Conservation (phyloP, 371 early-diverging fungal species). For the Massospora cicadina region DNA sequence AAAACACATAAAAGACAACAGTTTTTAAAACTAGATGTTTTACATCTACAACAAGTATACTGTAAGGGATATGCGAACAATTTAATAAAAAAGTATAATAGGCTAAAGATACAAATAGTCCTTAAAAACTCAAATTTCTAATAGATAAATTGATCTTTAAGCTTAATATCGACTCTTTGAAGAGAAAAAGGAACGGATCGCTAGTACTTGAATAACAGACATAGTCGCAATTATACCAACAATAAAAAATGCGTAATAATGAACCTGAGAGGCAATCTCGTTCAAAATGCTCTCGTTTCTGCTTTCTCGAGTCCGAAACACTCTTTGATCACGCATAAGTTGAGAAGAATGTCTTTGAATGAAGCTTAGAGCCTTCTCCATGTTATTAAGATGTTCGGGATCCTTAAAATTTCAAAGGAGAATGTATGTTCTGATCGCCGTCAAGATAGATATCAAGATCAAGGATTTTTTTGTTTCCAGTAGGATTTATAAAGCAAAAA, state of each 20-base stretch:
- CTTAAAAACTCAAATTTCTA: no score
- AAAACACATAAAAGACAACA: no score
- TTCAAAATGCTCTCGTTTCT: slow-evolving; percentile 43
- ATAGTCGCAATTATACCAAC: slow-evolving; percentile 53
- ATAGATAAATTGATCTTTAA: neutral
- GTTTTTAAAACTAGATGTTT: no score
- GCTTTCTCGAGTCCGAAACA: slow-evolving; percentile 71
- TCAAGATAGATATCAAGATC: slow-evolving; percentile 82
- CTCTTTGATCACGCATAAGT: slow-evolving; percentile 55
- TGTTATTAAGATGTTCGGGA: slow-evolving; percentile 30
- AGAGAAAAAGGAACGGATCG: slow-evolving; percentile 52
- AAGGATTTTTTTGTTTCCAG: slow-evolving; percentile 76
- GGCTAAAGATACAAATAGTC: no score
- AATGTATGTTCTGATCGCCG: slow-evolving; percentile 38
- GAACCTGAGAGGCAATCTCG: slow-evolving; percentile 31
- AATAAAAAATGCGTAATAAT: slow-evolving; percentile 70
- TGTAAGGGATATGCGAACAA: no score
- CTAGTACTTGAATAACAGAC: slow-evolving; percentile 71
- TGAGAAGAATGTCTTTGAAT: slow-evolving; percentile 16
- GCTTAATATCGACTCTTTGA: slow-evolving; percentile 24
- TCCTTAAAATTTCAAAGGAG: slow-evolving; percentile 18
- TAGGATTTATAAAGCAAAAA: slow-evolving; percentile 86
- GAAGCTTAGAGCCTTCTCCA: slow-evolving; percentile 38
- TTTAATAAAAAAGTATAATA: no score
- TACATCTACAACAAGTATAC: no score